Base-by-base conservation (phyloP, 208 protist genomes). In the Crithidia fasciculata region DNA sequence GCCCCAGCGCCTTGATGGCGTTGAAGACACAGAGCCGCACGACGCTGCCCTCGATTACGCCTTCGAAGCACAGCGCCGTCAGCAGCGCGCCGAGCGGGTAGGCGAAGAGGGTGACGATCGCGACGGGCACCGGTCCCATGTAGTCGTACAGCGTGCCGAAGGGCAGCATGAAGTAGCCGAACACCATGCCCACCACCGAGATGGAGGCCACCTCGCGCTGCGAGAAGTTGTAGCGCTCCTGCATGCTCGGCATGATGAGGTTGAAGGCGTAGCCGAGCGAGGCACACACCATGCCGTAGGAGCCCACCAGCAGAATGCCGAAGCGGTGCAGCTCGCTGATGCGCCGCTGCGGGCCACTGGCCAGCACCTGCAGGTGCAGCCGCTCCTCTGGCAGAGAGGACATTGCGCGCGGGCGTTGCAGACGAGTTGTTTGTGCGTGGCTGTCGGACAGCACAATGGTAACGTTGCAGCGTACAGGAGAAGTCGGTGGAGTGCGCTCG, bases 181-280 rank as follows among this genome's bases (percentile, higher is more conserved):
- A 57, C 5, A 85, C 73, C 50, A 85, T 78, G 49, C 79, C 78
- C 10, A 80, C 69, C 0, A 75, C 85, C 53, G 69, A 74, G 62
- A 93, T 90, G 16, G 81, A 85, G 18, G 83, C 81, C 43, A 84
- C 76, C 45, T 93, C 78, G 19, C 75, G 81, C 73, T 85, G 79
- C 36, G 77, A 76, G 41, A 89, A 76, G 57, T 81, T 75, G 74
- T 87, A 90, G 28, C 73, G 72, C 5, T 52, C 66, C 56, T 88
- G 81, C 39, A 93, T 52, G 28, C 54, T 60, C 8, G 75, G 71
- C 44, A 77, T 70, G 58, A 88, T 80, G 19, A 90, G 68, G 39
- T 80, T 90, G 68, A 80, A 90, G 66, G 83, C 76, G 75, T 88
- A 90, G 28, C 64, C 65, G n/a, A 80, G 74, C 7, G 86, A 90